Percentiles rank a stretch among this genome's conserved stretches.
phyloP scores from a whole-genome alignment of 2,329 filamentous ascomycete species.

The Sporothrix globosa region DNA sequence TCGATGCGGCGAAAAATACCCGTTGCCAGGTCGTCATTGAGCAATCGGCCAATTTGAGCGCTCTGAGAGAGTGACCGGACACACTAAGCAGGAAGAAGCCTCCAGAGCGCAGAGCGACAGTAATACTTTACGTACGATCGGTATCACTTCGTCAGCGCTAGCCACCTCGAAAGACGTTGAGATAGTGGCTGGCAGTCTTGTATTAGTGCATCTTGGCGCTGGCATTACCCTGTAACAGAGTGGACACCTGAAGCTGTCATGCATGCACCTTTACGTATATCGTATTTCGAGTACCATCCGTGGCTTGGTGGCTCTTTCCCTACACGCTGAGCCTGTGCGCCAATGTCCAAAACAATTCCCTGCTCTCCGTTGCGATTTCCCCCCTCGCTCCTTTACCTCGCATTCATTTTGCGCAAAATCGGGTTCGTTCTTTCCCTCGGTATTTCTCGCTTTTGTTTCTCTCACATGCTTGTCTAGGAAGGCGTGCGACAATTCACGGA shows the following conservation, averaged over 20 bases:
- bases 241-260: constrained; percentile 15
- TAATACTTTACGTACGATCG: not conserved
- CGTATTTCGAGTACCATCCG: not conserved
- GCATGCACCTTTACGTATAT: constrained; percentile 15
- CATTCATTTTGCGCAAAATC: not conserved
- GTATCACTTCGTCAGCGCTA: constrained; percentile 1
- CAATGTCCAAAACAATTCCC: not conserved
- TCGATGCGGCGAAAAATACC: constrained; percentile 3
- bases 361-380: not conserved
- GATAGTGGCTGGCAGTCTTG: constrained; percentile 11
- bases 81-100: not conserved
- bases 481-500: not conserved
- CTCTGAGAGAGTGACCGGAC: not conserved
- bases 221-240: not conserved
- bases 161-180: not conserved
- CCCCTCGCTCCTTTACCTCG: not conserved
- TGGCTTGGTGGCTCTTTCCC: not conserved
- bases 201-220: constrained; percentile 12
- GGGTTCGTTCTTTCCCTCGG: not conserved
- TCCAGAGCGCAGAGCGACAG: not conserved
- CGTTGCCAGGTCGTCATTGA: not conserved
- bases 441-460: not conserved
- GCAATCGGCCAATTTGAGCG: not conserved
- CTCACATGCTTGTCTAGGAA: not conserved
- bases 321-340: not conserved